Evolutionary conservation across 192 early-diverging fungal genomes (phyloP).

Genomic region (Coemansia guatemalensis): DNA sequence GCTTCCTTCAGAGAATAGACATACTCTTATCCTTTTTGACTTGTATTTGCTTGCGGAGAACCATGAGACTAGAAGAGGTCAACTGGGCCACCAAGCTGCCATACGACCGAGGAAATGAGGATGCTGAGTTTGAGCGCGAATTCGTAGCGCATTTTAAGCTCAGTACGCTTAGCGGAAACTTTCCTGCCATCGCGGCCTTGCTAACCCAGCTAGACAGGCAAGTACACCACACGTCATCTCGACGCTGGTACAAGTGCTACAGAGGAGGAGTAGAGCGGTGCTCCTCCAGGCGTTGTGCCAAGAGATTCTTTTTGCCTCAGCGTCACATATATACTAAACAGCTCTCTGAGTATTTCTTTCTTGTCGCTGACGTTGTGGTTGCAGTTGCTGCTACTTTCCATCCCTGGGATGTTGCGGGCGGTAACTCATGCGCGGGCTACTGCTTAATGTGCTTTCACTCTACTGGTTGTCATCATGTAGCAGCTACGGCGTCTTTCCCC

Average conservation of each 20-base stretch:
- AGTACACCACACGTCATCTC: not conserved
- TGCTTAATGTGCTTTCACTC: not conserved
- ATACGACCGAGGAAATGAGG: slow-evolving; percentile 44
- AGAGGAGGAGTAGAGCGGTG: not conserved
- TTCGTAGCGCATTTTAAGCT: slow-evolving; percentile 41
- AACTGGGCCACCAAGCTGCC: slow-evolving; percentile 48
- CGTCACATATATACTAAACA: not conserved
- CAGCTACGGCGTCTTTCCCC: slow-evolving; percentile 35
- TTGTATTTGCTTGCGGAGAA: slow-evolving; percentile 16
- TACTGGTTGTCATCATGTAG: slow-evolving; percentile 23
- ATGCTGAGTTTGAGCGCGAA: slow-evolving; percentile 34
- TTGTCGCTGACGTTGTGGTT: not conserved
- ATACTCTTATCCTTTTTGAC: slow-evolving; percentile 5
- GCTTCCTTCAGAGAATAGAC: slow-evolving; percentile 7
- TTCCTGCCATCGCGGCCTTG: slow-evolving; percentile 20
- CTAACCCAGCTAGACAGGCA: slow-evolving; percentile 40
- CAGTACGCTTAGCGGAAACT: slow-evolving; percentile 31
- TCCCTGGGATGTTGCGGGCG: not conserved
- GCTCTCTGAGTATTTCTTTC: not conserved
- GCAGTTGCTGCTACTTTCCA: not conserved
- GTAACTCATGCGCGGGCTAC: not conserved
- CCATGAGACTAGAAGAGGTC: slow-evolving; percentile 46
- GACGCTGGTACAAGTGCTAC: not conserved
- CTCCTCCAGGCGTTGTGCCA: not conserved
- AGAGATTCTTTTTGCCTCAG: not conserved